Conservation (phyloP, 768 basidiomycete genomes). For the Pleurotus citrinopileatus region DNA sequence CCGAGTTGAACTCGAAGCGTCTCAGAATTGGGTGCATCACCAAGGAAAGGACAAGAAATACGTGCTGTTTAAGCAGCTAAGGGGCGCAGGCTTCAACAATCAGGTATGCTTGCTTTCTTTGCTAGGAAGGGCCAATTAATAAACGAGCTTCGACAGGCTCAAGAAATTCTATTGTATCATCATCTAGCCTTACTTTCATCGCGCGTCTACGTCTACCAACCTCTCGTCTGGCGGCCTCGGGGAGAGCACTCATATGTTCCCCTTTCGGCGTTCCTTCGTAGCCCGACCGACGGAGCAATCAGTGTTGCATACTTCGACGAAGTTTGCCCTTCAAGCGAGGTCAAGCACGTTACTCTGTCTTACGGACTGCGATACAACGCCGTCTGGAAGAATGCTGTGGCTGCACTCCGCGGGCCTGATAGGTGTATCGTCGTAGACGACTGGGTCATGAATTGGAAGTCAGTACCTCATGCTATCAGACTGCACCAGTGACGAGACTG, state of each 20-base stretch:
- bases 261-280: slow-evolving; percentile 39
- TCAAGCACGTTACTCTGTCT: slow-evolving; percentile 29
- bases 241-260: slow-evolving; percentile 37
- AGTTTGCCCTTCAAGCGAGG: slow-evolving; percentile 36
- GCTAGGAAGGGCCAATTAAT: too few relatives aligned
- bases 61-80: slow-evolving; percentile 42
- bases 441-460: slow-evolving; percentile 43
- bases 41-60: slow-evolving; percentile 27
- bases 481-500: not conserved
- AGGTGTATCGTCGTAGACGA: slow-evolving; percentile 43
- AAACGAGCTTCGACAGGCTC: slow-evolving; percentile 33
- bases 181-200: slow-evolving; percentile 38
- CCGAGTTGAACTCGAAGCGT: slow-evolving; percentile 26
- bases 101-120: slow-evolving; percentile 30
- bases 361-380: slow-evolving; percentile 17
- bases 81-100: slow-evolving; percentile 49
- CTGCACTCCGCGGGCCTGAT: slow-evolving; percentile 28
- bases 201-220: slow-evolving; percentile 43
- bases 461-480: slow-evolving; percentile 14
- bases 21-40: slow-evolving; percentile 24
- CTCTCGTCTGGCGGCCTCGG: slow-evolving; percentile 42
- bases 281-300: slow-evolving; percentile 35
- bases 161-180: slow-evolving; percentile 45
- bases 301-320: slow-evolving; percentile 33
- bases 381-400: slow-evolving; percentile 36